Base-by-base conservation (phyloP, 1,139 yeast genomes). In the Suzukiozyma palmioleophila region DNA sequence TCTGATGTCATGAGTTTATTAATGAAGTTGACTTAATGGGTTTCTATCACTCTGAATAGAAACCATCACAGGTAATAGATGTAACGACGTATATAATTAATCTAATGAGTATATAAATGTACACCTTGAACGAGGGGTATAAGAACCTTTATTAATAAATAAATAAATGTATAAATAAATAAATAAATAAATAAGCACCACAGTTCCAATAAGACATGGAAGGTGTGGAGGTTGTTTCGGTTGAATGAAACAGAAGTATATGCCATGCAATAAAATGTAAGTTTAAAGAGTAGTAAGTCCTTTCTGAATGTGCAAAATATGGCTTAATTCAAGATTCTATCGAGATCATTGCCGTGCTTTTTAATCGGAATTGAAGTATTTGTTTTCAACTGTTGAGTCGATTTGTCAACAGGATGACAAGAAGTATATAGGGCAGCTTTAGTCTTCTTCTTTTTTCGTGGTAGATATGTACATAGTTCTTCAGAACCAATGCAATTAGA, bases 1-100 rank as follows among this genome's bases (percentile, higher is more conserved):
- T 10, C 35, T 9, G 43, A 59, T 42, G 66, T 63, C 4, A 56
- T 66, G 56, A 64, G 64, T 45, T 46, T 67, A 31, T 54, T 67
- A 42, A 62, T 70, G 2, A 66, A 66, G 44, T 52, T 67, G 37
- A 59, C 60, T 14, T 62, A 42, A 34, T 10, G 14, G 29, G 24
- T 18, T 18, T 18, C 22, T 18, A 32, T 27, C 24, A 32, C 35
- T 11, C 25, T n/a, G n/a, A 49, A 42, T 32, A 48, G 48, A 21
- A 12, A 26, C 10, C 26, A n/a, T n/a, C 22, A 18, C 22, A 18
- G 22, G 22, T 18, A 18, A 18, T 18, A 18, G 22, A 18, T 18
- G 22, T 18, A 18, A 18, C 22, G 22, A 18, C 22, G 4, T 18
- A 18, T 18, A 18, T 18, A 18, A 18, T 18, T 18, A 18, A 18